Evolutionary conservation across 495 filamentous ascomycete genomes (phyloP).

Genomic region (Penicillium roqueforti): DNA sequence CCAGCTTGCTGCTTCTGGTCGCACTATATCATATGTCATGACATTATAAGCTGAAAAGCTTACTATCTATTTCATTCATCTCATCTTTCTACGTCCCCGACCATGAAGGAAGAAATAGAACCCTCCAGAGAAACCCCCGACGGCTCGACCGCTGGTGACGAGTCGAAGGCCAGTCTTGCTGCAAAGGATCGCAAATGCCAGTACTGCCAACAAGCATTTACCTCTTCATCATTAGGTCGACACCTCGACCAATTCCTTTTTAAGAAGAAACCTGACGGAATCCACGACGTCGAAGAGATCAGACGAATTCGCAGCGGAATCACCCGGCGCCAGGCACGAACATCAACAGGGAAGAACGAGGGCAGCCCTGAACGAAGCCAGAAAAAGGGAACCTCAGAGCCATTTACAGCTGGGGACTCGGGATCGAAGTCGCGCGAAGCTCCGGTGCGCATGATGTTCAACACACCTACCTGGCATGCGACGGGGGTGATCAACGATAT

Average conservation of each 20-base stretch:
- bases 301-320: constrained; percentile 73
- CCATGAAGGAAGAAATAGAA: constrained; percentile 27
- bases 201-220: constrained; percentile 81
- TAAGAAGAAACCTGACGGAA: constrained; percentile 80
- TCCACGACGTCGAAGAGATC: constrained; percentile 87
- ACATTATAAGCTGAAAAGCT: neutral
- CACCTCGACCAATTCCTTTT: constrained; percentile 89
- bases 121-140: constrained; percentile 41
- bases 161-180: constrained; percentile 38
- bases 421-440: constrained; percentile 34
- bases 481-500: constrained; percentile 81
- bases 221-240: constrained; percentile 86
- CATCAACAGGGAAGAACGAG: constrained; percentile 54
- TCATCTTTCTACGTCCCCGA: neutral
- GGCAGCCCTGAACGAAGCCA: constrained; percentile 34
- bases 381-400: constrained; percentile 31
- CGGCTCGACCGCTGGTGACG: constrained; percentile 45
- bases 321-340: constrained; percentile 73
- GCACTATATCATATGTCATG: neutral
- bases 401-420: constrained; percentile 21
- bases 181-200: constrained; percentile 79
- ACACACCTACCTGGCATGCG: constrained; percentile 67
- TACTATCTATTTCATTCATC: neutral
- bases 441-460: constrained; percentile 50
- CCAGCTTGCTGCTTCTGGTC: neutral